A percentile compares a stretch with the other conserved stretches of the same genome.
Evolutionary conservation across 257 asterid genomes (phyloP).

Genomic region (Rhazya stricta): DNA sequence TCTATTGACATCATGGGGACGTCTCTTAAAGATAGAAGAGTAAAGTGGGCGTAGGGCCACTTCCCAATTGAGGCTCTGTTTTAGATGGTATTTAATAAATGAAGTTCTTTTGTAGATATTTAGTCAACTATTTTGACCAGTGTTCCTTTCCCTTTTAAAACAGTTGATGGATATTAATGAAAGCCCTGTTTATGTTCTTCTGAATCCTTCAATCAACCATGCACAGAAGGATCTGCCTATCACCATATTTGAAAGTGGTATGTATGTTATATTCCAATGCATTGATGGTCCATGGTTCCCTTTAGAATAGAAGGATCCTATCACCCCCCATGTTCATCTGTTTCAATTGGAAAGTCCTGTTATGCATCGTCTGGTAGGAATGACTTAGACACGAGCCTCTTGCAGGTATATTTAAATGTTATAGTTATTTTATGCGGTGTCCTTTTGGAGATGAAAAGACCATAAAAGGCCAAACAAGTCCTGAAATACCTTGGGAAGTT

Average conservation of each 20-base stretch:
- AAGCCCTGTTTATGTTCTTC: constrained; percentile 88
- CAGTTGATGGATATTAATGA: constrained; percentile 97
- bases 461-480: neutral
- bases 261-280: constrained; percentile 17
- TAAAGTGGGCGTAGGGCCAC: neutral
- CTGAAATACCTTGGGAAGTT: neutral
- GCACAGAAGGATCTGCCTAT: constrained; percentile 93
- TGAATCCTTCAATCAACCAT: constrained; percentile 85
- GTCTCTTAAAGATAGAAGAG: neutral
- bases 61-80: neutral
- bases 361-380: neutral
- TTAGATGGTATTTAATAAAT: neutral
- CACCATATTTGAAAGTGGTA: constrained; percentile 88
- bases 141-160: constrained; percentile 7
- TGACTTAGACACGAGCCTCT: neutral
- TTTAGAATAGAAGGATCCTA: neutral
- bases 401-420: neutral
- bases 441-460: neutral
- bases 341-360: neutral
- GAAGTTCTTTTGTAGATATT: neutral
- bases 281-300: neutral
- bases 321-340: neutral
- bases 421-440: neutral
- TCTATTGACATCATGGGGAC: too few species aligned
- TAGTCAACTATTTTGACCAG: neutral